Evolutionary conservation across 148 eudicot species (phyloP).

Genomic region (Rhododendron vialii): DNA sequence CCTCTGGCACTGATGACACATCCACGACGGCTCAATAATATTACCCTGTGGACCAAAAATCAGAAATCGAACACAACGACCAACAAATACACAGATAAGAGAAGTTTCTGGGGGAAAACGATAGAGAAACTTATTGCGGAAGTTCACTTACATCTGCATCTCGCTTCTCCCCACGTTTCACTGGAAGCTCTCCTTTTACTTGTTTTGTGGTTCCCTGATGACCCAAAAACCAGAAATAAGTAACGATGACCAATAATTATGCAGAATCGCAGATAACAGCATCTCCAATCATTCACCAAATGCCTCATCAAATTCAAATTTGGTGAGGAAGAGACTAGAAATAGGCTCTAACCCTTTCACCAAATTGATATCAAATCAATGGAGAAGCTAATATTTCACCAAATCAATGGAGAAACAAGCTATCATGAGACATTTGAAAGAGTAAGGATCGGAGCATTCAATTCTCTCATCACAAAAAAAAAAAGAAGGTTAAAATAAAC

Average conservation of each 20-base stretch:
- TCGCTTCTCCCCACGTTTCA: background rate
- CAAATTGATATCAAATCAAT: background rate
- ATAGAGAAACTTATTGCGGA: background rate
- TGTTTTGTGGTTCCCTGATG: background rate
- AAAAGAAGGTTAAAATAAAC: background rate
- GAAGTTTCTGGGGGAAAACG: background rate
- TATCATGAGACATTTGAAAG: background rate
- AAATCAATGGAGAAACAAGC: background rate
- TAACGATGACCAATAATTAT: background rate
- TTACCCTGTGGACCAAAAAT: background rate
- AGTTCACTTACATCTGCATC: background rate
- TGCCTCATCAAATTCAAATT: background rate
- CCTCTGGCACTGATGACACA: conserved; percentile 63
- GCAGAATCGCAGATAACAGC: background rate
- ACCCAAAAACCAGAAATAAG: no score
- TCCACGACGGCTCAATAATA: background rate
- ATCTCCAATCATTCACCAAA: background rate
- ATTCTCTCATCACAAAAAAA: background rate
- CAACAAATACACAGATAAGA: background rate
- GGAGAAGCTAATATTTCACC: background rate
- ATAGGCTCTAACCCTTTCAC: background rate
- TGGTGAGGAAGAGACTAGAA: background rate
- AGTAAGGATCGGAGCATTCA: background rate
- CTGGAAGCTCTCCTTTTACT: background rate
- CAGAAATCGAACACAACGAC: background rate